These are phyloP conservation scores for Dioszegia aurantiaca DNA, from an alignment of 768 basidiomycete species.

Conservation along the genomic window DNA sequence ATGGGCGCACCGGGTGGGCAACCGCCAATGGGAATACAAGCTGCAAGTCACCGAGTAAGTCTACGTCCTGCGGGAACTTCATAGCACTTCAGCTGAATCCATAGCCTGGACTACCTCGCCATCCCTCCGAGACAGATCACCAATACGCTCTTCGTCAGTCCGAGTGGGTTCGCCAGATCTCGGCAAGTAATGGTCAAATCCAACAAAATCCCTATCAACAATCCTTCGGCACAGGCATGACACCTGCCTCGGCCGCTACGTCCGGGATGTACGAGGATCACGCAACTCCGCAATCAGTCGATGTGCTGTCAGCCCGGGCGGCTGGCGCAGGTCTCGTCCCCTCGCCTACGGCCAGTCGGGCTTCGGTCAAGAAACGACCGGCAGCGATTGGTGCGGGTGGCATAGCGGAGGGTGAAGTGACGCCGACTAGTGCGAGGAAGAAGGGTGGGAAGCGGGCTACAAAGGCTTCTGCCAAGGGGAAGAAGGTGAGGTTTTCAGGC, in stretches of 20 bases:
- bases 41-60: slow-evolving; percentile 10
- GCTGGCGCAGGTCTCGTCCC: neutral
- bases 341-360: neutral
- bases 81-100: neutral
- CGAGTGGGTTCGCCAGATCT: slow-evolving; percentile 1
- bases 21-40: slow-evolving; percentile 3
- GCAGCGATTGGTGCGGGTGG: neutral
- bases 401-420: neutral
- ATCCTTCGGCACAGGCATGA: neutral
- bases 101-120: neutral
- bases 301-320: neutral
- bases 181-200: neutral
- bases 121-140: neutral
- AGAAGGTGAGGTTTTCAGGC: slow-evolving; percentile 4
- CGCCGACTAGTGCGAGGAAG: slow-evolving; percentile 11
- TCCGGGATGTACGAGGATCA: slow-evolving; percentile 2
- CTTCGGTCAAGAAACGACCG: slow-evolving; percentile 8
- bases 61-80: neutral
- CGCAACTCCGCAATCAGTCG: neutral
- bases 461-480: slow-evolving; percentile 1
- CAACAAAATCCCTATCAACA: slow-evolving; percentile 1
- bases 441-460: slow-evolving; percentile 4
- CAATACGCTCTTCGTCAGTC: slow-evolving; percentile 3
- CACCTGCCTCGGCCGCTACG: neutral
- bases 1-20: neutral